Conservation (phyloP, 2,329 filamentous ascomycete genomes). For the Herpotrichia juniperi region DNA sequence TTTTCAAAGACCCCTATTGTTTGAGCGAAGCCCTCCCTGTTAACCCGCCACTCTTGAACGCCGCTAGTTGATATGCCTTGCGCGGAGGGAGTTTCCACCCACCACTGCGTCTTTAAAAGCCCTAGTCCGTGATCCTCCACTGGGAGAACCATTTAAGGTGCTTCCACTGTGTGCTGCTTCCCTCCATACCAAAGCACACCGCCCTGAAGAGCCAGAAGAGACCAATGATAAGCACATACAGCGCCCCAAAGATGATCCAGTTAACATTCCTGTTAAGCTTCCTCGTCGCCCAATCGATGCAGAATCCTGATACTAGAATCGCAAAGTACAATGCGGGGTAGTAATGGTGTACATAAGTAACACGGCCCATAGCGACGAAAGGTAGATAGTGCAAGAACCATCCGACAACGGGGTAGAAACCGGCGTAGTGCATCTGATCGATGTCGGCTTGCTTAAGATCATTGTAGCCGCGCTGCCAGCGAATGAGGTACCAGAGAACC, state of each 20-base stretch:
- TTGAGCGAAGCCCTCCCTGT: too few species aligned
- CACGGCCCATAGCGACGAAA: slow-evolving; percentile 96
- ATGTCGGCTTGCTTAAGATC: slow-evolving; percentile 82
- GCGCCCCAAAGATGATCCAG: slow-evolving; percentile 70
- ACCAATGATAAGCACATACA: slow-evolving; percentile 78
- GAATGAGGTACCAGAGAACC: slow-evolving; percentile 82
- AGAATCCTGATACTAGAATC: slow-evolving; percentile 87
- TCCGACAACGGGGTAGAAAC: slow-evolving; percentile 86
- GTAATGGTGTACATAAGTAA: slow-evolving; percentile 99
- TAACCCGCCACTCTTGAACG: too few species aligned
- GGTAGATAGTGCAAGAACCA: slow-evolving; percentile 98
- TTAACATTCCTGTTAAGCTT: slow-evolving; percentile 69
- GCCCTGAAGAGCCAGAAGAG: slow-evolving; percentile 91
- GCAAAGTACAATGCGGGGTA: slow-evolving; percentile 98
- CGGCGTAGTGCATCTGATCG: slow-evolving; percentile 93
- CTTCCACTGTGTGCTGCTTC: slow-evolving; percentile 79
- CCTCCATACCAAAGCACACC: slow-evolving; percentile 96
- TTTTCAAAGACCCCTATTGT: too few species aligned
- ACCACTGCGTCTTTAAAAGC: too few species aligned
- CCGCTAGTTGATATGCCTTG: too few species aligned
- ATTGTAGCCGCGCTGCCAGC: slow-evolving; percentile 93
- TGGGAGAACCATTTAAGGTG: slow-evolving; percentile 93
- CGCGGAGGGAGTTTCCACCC: too few species aligned
- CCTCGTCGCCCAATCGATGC: slow-evolving; percentile 80
- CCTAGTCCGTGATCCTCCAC: slow-evolving; percentile 82